Base-by-base conservation (phyloP, 345 rosid species). In the Barbarea vulgaris region DNA sequence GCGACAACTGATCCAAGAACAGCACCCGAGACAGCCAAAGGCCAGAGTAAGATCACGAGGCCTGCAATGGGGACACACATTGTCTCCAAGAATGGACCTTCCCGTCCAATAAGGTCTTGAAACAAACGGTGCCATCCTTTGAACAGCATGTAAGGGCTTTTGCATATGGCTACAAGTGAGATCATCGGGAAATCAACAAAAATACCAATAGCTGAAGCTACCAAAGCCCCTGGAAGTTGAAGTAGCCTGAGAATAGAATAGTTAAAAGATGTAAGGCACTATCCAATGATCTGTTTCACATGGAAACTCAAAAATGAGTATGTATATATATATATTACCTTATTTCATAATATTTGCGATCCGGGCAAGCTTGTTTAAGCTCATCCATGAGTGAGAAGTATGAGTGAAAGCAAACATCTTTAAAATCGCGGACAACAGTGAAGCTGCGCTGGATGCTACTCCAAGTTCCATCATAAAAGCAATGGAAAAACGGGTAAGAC, bases 1-100 rank as follows among this genome's bases (percentile, higher is more conserved):
- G 97, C 84, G 15, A 81, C 70, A 25, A 85, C 79, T 33, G 99
- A 95, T 60, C 82, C 98, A 83, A 90, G 69, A 30, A 95, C 88
- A 4, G 98, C 96, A 21, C 97, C 99, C 3, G 77, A 79, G 60
- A 95, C 99, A 62, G 98, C 99, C 81, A 90, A 59, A 70, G 98
- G 99, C 99, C 99, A 95, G 21, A 95, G 91, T 77, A 95, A 74
- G 78, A 95, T 95, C 27, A 81, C 94, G 6, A 95, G 98, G 55
- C 98, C 98, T 10, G 98, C 99, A 24, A 92, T 89, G 70, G 99
- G 99, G 33, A 95, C 97, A 69, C 99, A 95, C 83, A 95, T 86
- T 46, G 98, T 90, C 81, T 95, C 99, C 83, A 95, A 83, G 81
- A 92, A 95, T 31, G 99, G 99, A 56, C 99, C 99, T 84, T 95